Conservation (phyloP, 371 early-diverging fungal species). For the Syncephalastrum racemosum region DNA sequence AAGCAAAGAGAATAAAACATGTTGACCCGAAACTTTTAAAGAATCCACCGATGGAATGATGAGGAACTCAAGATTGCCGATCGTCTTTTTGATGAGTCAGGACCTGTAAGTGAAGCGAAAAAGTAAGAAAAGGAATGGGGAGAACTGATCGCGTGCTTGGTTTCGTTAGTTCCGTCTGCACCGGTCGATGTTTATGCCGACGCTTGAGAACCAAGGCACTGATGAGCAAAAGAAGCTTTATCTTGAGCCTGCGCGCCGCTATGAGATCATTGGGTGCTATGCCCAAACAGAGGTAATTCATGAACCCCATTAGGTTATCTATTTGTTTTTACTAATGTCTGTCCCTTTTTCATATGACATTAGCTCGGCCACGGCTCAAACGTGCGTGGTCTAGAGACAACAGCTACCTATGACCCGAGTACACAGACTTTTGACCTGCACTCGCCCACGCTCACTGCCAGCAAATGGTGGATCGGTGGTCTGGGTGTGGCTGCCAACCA, state of each 20-base stretch:
- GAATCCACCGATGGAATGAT: conserved; percentile 51
- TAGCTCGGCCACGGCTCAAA: conserved; percentile 78
- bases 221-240: conserved; percentile 66
- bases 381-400: conserved; percentile 84
- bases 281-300: conserved; percentile 65
- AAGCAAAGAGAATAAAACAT: not conserved
- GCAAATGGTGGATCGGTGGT: conserved; percentile 94
- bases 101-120: conserved; percentile 40
- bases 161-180: conserved; percentile 49
- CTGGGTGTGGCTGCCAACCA: conserved; percentile 80
- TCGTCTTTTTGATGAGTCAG: conserved; percentile 54
- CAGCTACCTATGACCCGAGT: conserved; percentile 73
- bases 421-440: conserved; percentile 75
- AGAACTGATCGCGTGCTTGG: conserved; percentile 5
- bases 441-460: conserved; percentile 71
- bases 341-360: not conserved
- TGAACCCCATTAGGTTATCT: not conserved
- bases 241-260: conserved; percentile 58
- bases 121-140: not conserved
- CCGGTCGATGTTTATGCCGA: conserved; percentile 72
- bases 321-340: not conserved
- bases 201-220: conserved; percentile 65
- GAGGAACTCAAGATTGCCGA: conserved; percentile 58
- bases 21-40: too few relatives aligned
- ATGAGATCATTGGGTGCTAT: conserved; percentile 77